These are phyloP conservation scores for Onygenales sp. DNA, from an alignment of 2,329 filamentous ascomycete species.

Conservation along the genomic window DNA sequence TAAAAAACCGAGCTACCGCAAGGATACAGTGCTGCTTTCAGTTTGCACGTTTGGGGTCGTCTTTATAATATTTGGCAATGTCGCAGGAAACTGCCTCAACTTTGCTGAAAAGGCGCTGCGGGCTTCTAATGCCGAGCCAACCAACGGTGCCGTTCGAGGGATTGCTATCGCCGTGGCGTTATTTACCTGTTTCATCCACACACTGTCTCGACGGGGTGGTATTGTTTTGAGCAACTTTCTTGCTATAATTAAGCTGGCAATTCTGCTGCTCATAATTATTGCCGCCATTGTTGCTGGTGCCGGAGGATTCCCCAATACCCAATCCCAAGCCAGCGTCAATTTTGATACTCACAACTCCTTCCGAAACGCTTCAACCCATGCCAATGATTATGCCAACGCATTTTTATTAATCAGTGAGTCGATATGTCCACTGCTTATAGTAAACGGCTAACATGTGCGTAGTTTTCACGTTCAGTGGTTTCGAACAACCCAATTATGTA, in stretches of 20 bases:
- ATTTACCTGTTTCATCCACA: constrained; percentile 41
- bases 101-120: constrained; percentile 34
- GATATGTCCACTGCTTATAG: background rate
- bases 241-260: constrained; percentile 40
- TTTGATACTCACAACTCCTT: constrained; percentile 12
- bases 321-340: constrained; percentile 16
- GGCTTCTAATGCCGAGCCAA: constrained; percentile 23
- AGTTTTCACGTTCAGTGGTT: constrained; percentile 30
- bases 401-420: constrained; percentile 12
- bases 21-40: constrained; percentile 3
- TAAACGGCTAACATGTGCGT: constrained; percentile 5
- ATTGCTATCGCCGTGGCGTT: constrained; percentile 40
- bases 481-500: constrained; percentile 38
- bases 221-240: constrained; percentile 45
- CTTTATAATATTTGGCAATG: constrained; percentile 17
- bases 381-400: constrained; percentile 6
- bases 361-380: background rate
- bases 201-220: constrained; percentile 39
- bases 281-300: constrained; percentile 21
- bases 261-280: constrained; percentile 38
- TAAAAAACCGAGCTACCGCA: constrained; percentile 5
- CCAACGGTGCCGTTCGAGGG: constrained; percentile 32
- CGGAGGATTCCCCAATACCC: constrained; percentile 14
- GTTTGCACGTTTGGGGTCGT: constrained; percentile 15
- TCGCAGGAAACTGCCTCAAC: constrained; percentile 31